phyloP scores from a whole-genome alignment of 2,329 filamentous ascomycete species.

The Ceratocystis destructans region DNA sequence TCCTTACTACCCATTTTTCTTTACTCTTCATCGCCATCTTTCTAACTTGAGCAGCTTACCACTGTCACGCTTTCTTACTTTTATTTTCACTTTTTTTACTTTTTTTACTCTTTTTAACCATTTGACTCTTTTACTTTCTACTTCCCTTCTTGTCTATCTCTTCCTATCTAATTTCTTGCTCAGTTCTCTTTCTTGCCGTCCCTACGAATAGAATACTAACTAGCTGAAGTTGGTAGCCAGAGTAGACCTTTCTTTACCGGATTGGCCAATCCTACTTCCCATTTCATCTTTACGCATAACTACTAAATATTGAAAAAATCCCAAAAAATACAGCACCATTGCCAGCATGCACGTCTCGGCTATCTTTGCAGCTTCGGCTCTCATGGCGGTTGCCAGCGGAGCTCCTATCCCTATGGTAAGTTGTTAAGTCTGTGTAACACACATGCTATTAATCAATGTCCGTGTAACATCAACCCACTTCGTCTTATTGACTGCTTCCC shows the following conservation, averaged over 20 bases:
- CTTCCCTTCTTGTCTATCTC: background rate
- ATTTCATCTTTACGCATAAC: background rate
- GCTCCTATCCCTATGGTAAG: constrained; percentile 13
- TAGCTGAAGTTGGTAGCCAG: background rate
- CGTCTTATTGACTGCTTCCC: background rate
- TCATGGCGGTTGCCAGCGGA: constrained; percentile 4
- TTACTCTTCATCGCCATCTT: constrained; percentile 4
- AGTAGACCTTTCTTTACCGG: constrained; percentile 6
- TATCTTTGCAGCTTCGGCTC: constrained; percentile 13
- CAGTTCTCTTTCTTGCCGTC: background rate
- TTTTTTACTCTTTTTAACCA: background rate
- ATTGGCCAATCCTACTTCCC: constrained; percentile 11
- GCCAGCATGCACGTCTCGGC: constrained; percentile 16
- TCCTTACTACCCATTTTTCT: background rate
- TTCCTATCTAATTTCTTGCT: background rate
- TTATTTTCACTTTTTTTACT: constrained; percentile 4
- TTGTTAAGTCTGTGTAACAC: background rate
- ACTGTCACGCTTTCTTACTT: background rate
- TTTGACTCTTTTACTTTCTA: background rate
- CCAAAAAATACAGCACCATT: background rate
- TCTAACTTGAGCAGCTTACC: background rate
- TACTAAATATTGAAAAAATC: background rate
- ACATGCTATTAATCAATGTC: too few species aligned
- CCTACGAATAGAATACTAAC: background rate
- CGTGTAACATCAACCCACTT: background rate